Evolutionary conservation across 345 rosid species (phyloP), one percentile per base, ranked within the genome.

Genomic region (Eutrema heterophyllum): DNA sequence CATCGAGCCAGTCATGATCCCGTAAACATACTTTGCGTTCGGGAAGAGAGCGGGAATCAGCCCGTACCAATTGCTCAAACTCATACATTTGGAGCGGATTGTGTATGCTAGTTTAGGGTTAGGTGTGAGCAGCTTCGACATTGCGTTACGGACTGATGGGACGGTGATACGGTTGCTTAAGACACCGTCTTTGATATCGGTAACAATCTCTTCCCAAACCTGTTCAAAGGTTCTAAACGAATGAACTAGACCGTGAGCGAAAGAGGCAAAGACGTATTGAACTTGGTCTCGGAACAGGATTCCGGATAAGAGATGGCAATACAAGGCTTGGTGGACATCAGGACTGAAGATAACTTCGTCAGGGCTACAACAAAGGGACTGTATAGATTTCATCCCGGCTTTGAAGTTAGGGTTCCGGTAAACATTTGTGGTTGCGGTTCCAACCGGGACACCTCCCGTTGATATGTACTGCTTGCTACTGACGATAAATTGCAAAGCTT

Each of bases 1-100:
- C 98, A 96, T 96, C 5, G 96, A 89, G 55, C 99, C 99, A 1
- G 99, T 96, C 98, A 96, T 87, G 78, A 96, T 92, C 80, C 96
- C 99, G 56, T 89, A 92, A n/a, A 96, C 77, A 75, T 90, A 96
- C 81, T 92, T 90, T 0, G 82, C 97, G 4, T 90, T 90, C 2
- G 97, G 99, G 48, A 96, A 96, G 8, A 96, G 88, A 9, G 78
- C 88, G 0, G 95, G 96, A 55, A 96, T 96, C 39, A 92, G 64
- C 2, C 98, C 97, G 11, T 88, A 90, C 98, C 98, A 96, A 56
- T 90, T 88, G 70, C 86, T 90, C 80, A 96, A 75, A 45, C 84
- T 86, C 43, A 85, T 76, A 68, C 99, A 96, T 49, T 82, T 88
- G 2, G 48, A 53, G 14, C 73, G 62, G 61, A 92, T 86, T 53